Percentiles rank a stretch among this genome's conserved stretches.
Conservation (phyloP, 1,284 basidiomycete species). For the Cutaneotrichosporon cavernicola region DNA sequence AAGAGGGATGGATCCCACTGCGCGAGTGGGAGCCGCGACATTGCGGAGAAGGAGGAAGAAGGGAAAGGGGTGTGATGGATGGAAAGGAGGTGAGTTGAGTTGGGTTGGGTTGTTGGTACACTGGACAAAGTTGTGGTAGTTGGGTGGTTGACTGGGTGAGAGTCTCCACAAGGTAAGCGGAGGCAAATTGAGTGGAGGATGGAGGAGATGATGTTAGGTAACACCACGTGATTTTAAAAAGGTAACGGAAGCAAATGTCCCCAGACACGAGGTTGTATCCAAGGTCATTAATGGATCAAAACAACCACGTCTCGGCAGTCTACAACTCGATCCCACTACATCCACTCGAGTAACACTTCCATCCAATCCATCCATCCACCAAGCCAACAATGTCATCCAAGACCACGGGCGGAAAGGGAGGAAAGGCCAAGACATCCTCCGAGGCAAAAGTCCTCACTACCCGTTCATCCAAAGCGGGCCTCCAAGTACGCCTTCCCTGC, state of each 20-base stretch:
- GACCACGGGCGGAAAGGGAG: slow-evolving; percentile 54
- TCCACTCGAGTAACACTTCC: slow-evolving; percentile 11
- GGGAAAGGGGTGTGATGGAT: not conserved
- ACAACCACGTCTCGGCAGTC: slow-evolving; percentile 1
- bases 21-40: slow-evolving; percentile 34
- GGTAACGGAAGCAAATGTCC: not conserved
- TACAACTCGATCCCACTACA: slow-evolving; percentile 20
- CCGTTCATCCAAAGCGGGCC: slow-evolving; percentile 75
- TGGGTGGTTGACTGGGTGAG: too few relatives aligned
- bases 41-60: slow-evolving; percentile 15
- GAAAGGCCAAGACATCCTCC: slow-evolving; percentile 54
- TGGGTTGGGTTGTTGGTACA: slow-evolving; percentile 12
- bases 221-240: not conserved
- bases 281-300: too few relatives aligned
- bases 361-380: slow-evolving; percentile 24
- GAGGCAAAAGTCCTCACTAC: slow-evolving; percentile 61
- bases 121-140: slow-evolving; percentile 6
- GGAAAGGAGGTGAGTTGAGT: not conserved
- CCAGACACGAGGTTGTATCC: too few relatives aligned
- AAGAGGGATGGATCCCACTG: slow-evolving; percentile 48
- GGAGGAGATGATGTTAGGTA: too few relatives aligned
- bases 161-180: not conserved
- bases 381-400: slow-evolving; percentile 46
- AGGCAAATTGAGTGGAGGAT: not conserved
- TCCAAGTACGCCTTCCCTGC: slow-evolving; percentile 63